Evolutionary conservation across 768 basidiomycete genomes (phyloP).

Genomic region (Porphyrellus cyaneotinctus): DNA sequence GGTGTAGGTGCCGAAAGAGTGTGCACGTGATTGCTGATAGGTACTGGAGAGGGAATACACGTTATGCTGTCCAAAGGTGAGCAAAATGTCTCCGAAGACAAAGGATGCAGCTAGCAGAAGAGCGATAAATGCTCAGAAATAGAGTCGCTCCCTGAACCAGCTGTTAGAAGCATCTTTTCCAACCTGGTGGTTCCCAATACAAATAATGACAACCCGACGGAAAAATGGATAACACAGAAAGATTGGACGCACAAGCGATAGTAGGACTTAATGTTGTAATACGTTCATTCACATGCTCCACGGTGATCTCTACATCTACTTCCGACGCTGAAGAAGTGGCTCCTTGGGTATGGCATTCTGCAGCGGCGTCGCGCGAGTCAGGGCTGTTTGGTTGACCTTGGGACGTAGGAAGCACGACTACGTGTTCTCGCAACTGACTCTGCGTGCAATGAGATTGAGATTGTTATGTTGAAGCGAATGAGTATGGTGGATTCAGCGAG

Average conservation of each 20-base stretch:
- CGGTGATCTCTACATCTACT: too few species aligned
- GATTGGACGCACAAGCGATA: slow-evolving; percentile 24
- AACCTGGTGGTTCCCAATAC: too few species aligned
- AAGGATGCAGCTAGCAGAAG: neutral
- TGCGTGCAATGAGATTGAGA: neutral
- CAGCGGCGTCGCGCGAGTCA: neutral
- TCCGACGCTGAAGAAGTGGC: slow-evolving; percentile 5
- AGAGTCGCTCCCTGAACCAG: too few species aligned
- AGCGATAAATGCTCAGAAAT: too few species aligned
- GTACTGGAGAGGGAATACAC: neutral
- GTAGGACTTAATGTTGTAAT: slow-evolving; percentile 14
- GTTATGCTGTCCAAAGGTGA: slow-evolving; percentile 14
- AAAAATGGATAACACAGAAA: neutral
- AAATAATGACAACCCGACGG: too few species aligned
- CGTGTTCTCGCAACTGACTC: slow-evolving; percentile 1
- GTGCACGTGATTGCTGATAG: slow-evolving; percentile 7
- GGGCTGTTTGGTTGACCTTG: neutral
- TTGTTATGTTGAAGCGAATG: neutral
- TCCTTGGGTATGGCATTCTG: slow-evolving; percentile 1
- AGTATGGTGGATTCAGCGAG: slow-evolving; percentile 5
- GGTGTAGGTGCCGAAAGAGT: slow-evolving; percentile 22
- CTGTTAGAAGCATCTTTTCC: too few species aligned
- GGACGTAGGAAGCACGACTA: neutral
- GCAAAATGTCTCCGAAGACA: neutral
- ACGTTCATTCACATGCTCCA: slow-evolving; percentile 15